Conservation (phyloP, 1,284 basidiomycete genomes). For the Boletellus deceptivus region DNA sequence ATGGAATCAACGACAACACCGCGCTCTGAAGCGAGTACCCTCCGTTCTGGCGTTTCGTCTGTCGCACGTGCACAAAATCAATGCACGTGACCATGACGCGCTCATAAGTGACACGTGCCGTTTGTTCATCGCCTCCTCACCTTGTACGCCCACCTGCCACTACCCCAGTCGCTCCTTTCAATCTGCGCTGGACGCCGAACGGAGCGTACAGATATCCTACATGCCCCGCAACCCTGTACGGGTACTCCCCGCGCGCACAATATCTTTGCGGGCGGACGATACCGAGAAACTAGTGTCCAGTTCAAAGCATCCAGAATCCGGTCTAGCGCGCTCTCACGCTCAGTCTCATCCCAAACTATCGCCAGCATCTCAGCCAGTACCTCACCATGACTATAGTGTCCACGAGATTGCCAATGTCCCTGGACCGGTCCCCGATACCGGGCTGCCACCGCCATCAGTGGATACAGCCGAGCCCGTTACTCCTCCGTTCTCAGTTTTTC, state of each 20-base stretch:
- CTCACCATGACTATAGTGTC: constrained; percentile 26
- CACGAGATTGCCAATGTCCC: constrained; percentile 48
- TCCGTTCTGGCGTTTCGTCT: no score
- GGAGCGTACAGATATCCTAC: constrained; percentile 18
- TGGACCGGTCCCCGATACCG: constrained; percentile 54
- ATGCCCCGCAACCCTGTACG: constrained; percentile 14
- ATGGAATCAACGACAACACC: constrained; percentile 5
- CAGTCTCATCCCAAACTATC: constrained; percentile 11
- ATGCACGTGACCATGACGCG: constrained; percentile 32
- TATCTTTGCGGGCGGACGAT: constrained; percentile 22
- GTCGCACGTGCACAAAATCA: constrained; percentile 27
- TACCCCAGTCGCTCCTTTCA: constrained; percentile 29
- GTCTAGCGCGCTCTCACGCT: constrained; percentile 1
- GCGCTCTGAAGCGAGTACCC: neutral
- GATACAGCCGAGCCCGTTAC: constrained; percentile 7
- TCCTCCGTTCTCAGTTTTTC: neutral
- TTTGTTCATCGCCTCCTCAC: constrained; percentile 9
- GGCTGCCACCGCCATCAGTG: constrained; percentile 26
- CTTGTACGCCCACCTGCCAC: constrained; percentile 7
- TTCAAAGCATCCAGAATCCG: neutral
- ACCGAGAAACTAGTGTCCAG: constrained; percentile 22
- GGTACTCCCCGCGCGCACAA: constrained; percentile 11
- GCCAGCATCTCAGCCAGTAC: constrained; percentile 7
- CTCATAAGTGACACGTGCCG: constrained; percentile 17
- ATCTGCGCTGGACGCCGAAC: constrained; percentile 31